Base-by-base conservation (phyloP, 106 monocot species). In the Narthecium ossifragum region DNA sequence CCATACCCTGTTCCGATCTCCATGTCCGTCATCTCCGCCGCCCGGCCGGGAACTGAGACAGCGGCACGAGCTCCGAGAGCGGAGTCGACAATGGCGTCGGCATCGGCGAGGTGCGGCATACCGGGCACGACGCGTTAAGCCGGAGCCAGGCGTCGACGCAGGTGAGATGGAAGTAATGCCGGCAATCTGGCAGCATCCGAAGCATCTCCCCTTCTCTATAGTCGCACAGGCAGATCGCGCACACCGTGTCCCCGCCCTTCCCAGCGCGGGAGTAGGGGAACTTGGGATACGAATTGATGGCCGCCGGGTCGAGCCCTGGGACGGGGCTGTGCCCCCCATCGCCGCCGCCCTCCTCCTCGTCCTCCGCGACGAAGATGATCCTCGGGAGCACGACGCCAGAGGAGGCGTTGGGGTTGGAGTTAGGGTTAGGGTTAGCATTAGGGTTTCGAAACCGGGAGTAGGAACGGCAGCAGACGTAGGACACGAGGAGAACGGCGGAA, bases 91-190 rank as follows among this genome's bases (percentile, higher is more conserved):
- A 31, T 26, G 82, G 82, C 6, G 77, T 77, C 4, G 81, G 81
- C 76, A 81, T 64, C 2, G 81, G 81, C 27, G 80, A 80, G 38
- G 70, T 77, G 3, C 85, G 59, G 50, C 85, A 85, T 3, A 85
- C 81, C 5, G 85, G 85, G 50, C 80, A 85, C 0, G 85, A 85
- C 11, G 74, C 77, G 30, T 78, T 70, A 27, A 80, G 77, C 18
- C 76, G 70, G 43, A 85, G 67, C 85, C 85, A 85, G 6, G 70
- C 81, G 22, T 85, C 81, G 18, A 85, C 60, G 48, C 85, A 85
- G 20, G 61, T 32, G 40, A 81, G 31, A 45, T 85, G 85, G 62
- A 85, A 85, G 54, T 33, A 69, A 49, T 85, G 85, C 51, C 66
- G 55, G 67, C 85, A 85, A 23, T 81, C 85, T 0, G 85, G 80